Evolutionary conservation across 1,284 basidiomycete genomes (phyloP), one percentile per base, ranked within the genome.

Genomic region (Tremellales sp.): DNA sequence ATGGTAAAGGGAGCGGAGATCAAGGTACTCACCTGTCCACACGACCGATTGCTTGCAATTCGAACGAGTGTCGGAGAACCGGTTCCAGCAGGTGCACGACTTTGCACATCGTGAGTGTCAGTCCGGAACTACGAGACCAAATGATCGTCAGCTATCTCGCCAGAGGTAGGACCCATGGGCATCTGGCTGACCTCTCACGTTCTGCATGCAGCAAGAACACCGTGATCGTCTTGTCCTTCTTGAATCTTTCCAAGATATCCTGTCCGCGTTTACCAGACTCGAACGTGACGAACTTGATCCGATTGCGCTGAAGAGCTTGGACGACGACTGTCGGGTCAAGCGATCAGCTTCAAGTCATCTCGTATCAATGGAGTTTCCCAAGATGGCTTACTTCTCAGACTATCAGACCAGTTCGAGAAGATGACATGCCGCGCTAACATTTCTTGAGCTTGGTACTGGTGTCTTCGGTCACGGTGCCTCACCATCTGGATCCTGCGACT

Each of bases 11-110:
- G 25, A 35, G 38, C n/a, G n/a, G n/a, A n/a, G n/a, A n/a, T n/a
- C n/a, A n/a, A 21, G 12, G 14, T 14, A 22, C 51, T 36, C 32
- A 57, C 52, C 61, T 53, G 37, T 71, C 66, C 8, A 71, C 66
- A 32, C 68, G 57, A 18, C 68, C 68, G 33, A 71, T 69, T 21
- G 68, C 68, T 61, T 73, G 71, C 16, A 73, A 61, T 47, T 73
- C 71, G 40, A 70, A 73, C n/a, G 57, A 61, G 51, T 70, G 70
- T 35, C 63, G 63, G 44, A 73, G 50, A 3, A 73, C 68, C 2
- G 71, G 71, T 47, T 73, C 71, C 19, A 73, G 61, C 10, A 73
- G 54, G 47, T 73, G 71, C n/a, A 71, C 70, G 1, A 70, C 68
- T n/a, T 56, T 51, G 26, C 67, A 70, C 1, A 65, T 61, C 0